Base-by-base conservation (phyloP, 192 early-diverging fungal species). In the Gaertneriomyces sp. region DNA sequence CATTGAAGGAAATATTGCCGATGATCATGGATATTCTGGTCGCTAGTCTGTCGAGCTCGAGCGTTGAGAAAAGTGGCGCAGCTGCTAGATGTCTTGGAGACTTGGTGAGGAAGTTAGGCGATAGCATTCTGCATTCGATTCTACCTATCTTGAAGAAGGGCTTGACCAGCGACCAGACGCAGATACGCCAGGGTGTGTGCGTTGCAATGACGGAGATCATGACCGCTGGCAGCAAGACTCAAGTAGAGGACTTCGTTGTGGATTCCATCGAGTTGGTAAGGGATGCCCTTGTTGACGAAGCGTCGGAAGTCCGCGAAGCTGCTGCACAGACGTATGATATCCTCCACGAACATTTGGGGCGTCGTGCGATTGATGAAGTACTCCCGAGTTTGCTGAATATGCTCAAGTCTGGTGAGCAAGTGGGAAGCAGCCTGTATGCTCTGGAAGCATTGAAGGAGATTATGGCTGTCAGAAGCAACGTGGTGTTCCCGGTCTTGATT, bases 401-500 rank as follows among this genome's bases (percentile, higher is more conserved):
- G 45, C 83, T 99, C 17, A 81, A 76, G 61, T 14, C 71, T 6
- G 76, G 70, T 17, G 54, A n/a, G 11, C 42, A 45, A 25, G 39
- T 33, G 10, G 53, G 66, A 5, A 50, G 55, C 9, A 66, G 70
- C 45, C 74, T 73, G 19, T 87, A 90, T 67, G 96, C 95, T 10
- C 77, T 99, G 73, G 91, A 93, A 71, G 97, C 93, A 42, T 78
- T 99, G 58, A 96, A 96, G 76, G 93, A 97, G 72, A 90, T 99
- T 55, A 98, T 97, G 94, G 85, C 92, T 11, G 92, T 98, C 46
- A 90, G 93, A n/a, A 90, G 91, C 60, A 90, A 91, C 64, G 92
- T 94, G 4, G 97, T 99, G 7, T 96, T 99, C 91, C 97, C 97
- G 7, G 94, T 96, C 40, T 81, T 99, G 54, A 94, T 99, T 59